phyloP scores from a whole-genome alignment of 2,329 filamentous ascomycete species.

The Venturia aucupariae region DNA sequence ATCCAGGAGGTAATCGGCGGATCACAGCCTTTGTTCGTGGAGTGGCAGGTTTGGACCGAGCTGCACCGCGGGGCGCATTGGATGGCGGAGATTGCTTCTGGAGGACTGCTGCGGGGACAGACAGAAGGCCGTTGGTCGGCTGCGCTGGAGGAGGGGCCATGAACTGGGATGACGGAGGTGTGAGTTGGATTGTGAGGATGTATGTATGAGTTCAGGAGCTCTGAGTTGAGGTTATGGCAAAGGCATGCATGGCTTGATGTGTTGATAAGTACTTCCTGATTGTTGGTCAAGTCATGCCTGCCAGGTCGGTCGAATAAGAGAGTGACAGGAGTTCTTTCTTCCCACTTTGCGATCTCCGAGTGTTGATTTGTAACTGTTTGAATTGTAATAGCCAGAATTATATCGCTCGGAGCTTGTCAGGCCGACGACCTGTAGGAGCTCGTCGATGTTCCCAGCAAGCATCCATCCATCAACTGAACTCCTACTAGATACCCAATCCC shows the following conservation, averaged over 20 bases:
- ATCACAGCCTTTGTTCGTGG: slow-evolving; percentile 73
- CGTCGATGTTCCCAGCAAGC: neutral
- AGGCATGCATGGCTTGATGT: neutral
- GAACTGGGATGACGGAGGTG: neutral
- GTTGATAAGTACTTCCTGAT: neutral
- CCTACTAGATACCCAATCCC: neutral
- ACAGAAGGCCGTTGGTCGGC: slow-evolving; percentile 30
- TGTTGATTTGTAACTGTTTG: neutral
- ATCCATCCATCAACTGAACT: neutral
- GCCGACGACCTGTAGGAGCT: neutral
- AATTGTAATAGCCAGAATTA: neutral
- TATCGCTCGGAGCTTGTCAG: neutral
- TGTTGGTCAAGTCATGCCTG: neutral
- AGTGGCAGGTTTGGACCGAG: slow-evolving; percentile 31
- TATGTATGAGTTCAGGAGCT: neutral
- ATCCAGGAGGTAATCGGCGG: slow-evolving; percentile 73
- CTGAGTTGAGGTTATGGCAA: neutral
- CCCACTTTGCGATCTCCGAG: too few relatives aligned
- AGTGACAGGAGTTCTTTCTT: neutral
- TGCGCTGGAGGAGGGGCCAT: slow-evolving; percentile 8
- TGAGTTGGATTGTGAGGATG: neutral
- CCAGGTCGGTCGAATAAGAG: neutral
- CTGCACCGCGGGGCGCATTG: slow-evolving; percentile 3
- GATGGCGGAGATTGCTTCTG: slow-evolving; percentile 22
- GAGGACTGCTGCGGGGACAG: slow-evolving; percentile 24